Evolutionary conservation across 805 yeast genomes (phyloP).

Genomic region (Nakazawaea pomicola): DNA sequence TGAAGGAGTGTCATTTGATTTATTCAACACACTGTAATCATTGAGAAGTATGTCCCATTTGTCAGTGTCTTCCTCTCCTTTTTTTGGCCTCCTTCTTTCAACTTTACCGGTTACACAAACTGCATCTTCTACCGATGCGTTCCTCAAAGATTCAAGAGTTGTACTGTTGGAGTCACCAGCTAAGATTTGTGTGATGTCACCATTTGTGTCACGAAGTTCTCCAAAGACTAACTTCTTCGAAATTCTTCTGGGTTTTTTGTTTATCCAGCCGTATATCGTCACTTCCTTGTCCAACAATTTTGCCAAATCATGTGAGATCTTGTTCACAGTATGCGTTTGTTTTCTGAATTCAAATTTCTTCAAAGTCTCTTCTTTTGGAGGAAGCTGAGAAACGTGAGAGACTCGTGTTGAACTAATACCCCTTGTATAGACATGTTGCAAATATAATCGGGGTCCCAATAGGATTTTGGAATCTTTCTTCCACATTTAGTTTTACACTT

Average conservation of each 20-base stretch:
- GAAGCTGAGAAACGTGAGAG: background rate
- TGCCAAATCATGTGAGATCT: slow-evolving; percentile 14
- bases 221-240: slow-evolving; percentile 68
- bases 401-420: too few species aligned
- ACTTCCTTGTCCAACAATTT: slow-evolving; percentile 25
- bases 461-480: too few species aligned
- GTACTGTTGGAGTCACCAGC: slow-evolving; percentile 32
- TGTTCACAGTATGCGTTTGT: slow-evolving; percentile 22
- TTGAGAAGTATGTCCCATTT: slow-evolving; percentile 57
- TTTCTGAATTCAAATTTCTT: slow-evolving; percentile 20
- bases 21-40: slow-evolving; percentile 52
- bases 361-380: slow-evolving; percentile 7
- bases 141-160: slow-evolving; percentile 32
- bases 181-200: slow-evolving; percentile 59
- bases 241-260: slow-evolving; percentile 64
- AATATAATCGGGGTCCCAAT: too few species aligned
- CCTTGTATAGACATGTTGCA: too few species aligned
- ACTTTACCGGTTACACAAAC: slow-evolving; percentile 59
- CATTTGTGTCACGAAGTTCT: slow-evolving; percentile 66
- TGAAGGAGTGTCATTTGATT: slow-evolving; percentile 59
- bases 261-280: slow-evolving; percentile 78
- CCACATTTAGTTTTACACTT: too few species aligned
- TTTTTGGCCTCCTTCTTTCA: slow-evolving; percentile 26
- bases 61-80: slow-evolving; percentile 16
- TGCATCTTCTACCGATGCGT: slow-evolving; percentile 68